Base-by-base conservation (phyloP, 305 asterid species). In the Coffea humblotiana region DNA sequence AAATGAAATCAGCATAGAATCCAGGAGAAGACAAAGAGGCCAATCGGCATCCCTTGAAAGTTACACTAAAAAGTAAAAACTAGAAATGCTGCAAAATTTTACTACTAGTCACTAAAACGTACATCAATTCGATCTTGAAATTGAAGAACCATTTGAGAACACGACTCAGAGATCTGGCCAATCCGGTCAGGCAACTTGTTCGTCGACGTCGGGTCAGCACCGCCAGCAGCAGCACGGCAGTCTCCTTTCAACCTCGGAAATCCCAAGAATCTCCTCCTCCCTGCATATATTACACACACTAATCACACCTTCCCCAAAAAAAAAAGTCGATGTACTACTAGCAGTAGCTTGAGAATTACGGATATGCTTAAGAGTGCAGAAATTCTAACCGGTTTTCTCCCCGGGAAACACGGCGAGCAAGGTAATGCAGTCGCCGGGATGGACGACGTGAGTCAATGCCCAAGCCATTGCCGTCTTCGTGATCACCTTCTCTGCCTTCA, bases 101-200 rank as follows among this genome's bases (percentile, higher is more conserved):
- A 40, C 43, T 40, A 40, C 43, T 40, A 3, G 43, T 40, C 12
- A 37, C 51, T 29, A n/a, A 21, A 32, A 78, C 89, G 77, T 43
- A 88, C 90, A 79, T 84, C 86, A 45, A 87, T 84, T 84, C 81
- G 84, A 79, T 85, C 87, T 80, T 85, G 90, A 81, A 90, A 87
- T 83, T 93, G 93, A 79, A 90, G 97, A 87, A 91, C 92, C 97
- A 93, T 91, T 85, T 89, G 91, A 80, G 97, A 93, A 78, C 95
- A 91, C 21, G 91, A 85, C 65, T 90, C 95, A 4, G 97, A 88
- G 79, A 93, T 88, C 87, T 86, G 91, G 45, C 87, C 78, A 21
- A 90, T 84, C 73, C 93, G 90, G 85, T 91, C 95, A 73, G 89
- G 88, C 48, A 84, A 78, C 54, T 81, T 79, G 52, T 40, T 40